These are phyloP conservation scores for Chalciporus pseudorubinellus DNA, from an alignment of 768 basidiomycete genomes.

Conservation along the genomic window DNA sequence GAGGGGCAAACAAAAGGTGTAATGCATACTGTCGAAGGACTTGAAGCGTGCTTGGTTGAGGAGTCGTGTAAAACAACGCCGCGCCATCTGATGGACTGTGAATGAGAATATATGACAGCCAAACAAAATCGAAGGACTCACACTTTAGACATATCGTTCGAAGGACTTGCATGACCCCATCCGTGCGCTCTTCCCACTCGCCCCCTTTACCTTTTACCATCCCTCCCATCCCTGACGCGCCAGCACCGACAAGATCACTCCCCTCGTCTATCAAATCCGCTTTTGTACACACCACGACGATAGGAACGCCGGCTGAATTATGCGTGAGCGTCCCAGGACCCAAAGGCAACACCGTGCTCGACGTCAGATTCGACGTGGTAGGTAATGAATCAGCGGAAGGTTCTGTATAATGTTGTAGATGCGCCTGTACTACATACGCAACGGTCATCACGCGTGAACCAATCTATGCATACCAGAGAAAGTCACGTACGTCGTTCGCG, in stretches of 20 bases:
- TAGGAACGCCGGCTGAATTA: slow-evolving; percentile 82
- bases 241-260: slow-evolving; percentile 61
- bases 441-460: background rate
- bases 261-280: slow-evolving; percentile 90
- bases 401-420: slow-evolving; percentile 88
- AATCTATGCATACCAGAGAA: background rate
- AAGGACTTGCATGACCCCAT: slow-evolving; percentile 93
- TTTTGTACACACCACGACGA: slow-evolving; percentile 88
- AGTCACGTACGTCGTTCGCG: slow-evolving; percentile 71
- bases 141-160: slow-evolving; percentile 91
- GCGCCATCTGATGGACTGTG: slow-evolving; percentile 72
- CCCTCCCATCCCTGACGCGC: slow-evolving; percentile 79
- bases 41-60: slow-evolving; percentile 69
- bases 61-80: slow-evolving; percentile 86
- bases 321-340: slow-evolving; percentile 84
- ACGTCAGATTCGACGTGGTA: slow-evolving; percentile 52
- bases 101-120: slow-evolving; percentile 1
- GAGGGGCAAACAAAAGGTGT: slow-evolving; percentile 60
- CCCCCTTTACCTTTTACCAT: slow-evolving; percentile 91
- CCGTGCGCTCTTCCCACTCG: slow-evolving; percentile 94
- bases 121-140: slow-evolving; percentile 39
- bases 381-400: slow-evolving; percentile 68
- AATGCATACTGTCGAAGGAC: slow-evolving; percentile 81
- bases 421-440: slow-evolving; percentile 67
- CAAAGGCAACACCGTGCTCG: slow-evolving; percentile 76